These are phyloP conservation scores for Rosa chinensis DNA, from an alignment of 306 rosid genomes.

Conservation along the genomic window DNA sequence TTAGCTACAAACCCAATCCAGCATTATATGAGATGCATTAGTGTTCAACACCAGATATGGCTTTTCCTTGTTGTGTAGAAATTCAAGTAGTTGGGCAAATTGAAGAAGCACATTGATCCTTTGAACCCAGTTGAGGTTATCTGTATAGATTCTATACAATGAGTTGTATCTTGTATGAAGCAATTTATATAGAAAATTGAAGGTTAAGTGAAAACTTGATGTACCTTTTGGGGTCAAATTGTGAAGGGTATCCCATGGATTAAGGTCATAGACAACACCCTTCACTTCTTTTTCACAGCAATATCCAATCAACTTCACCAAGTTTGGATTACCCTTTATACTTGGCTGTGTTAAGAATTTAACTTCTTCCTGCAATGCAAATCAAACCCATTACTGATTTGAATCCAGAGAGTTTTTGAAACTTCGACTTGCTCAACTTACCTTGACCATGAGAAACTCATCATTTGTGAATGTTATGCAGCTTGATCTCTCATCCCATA, in stretches of 20 bases:
- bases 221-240: slow-evolving; percentile 50
- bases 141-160: slow-evolving; percentile 16
- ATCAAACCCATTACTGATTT: slow-evolving; percentile 9
- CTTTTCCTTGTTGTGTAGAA: slow-evolving; percentile 50
- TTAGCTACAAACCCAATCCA: slow-evolving; percentile 52
- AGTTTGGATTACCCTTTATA: slow-evolving; percentile 38
- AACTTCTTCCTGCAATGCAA: slow-evolving; percentile 48
- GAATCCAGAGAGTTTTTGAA: neutral
- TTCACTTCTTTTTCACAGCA: slow-evolving; percentile 51
- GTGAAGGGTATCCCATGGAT: slow-evolving; percentile 49
- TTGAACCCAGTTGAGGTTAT: slow-evolving; percentile 47
- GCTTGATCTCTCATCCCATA: slow-evolving; percentile 44
- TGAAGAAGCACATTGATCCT: slow-evolving; percentile 50
- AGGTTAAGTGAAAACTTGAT: neutral
- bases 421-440: slow-evolving; percentile 14
- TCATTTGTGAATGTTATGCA: slow-evolving; percentile 19
- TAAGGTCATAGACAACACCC: slow-evolving; percentile 61
- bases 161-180: neutral
- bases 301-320: slow-evolving; percentile 53
- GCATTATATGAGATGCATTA: slow-evolving; percentile 49
- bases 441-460: slow-evolving; percentile 40
- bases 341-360: slow-evolving; percentile 44
- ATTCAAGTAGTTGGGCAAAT: slow-evolving; percentile 48
- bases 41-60: slow-evolving; percentile 44
- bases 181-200: neutral